Evolutionary conservation across 2,329 filamentous ascomycete species (phyloP), one percentile per base, ranked within the genome.

Genomic region (Graphilbum fragrans): DNA sequence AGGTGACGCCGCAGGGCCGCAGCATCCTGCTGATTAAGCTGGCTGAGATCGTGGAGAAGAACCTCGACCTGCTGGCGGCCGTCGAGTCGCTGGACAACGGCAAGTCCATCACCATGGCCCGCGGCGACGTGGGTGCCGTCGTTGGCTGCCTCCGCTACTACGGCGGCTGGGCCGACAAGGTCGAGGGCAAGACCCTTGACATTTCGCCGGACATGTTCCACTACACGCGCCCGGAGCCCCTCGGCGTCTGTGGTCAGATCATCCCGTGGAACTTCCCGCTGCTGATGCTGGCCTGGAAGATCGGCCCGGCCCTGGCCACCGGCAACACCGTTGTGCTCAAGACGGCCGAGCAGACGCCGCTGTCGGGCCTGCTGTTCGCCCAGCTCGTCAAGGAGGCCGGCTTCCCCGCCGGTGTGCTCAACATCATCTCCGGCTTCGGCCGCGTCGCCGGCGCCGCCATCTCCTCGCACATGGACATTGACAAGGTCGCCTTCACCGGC

Each of bases 201-300:
- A 83, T 86, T 52, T 67, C 73, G 54, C 73, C 76, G 44, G 80
- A 84, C 50, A 86, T 80, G 62, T 86, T 93, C 67, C 81, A 85
- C 67, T 93, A 92, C 68, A 87, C 84, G 49, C 69, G 74, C 55
- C 75, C 77, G 51, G 85, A 94, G 71, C 84, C 86, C 10, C 68
- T 83, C 49, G 82, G 82, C 61, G 82, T 87, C 45, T 87, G 85
- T 60, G 86, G 80, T 55, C 85, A 92, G 62, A 88, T 90, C 57
- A 90, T 92, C 54, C 85, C 85, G 47, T 88, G 84, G 84, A 90
- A 90, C 69, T 90, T 86, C 66, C 84, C 84, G 8, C 66, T 90
- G 36, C 74, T 84, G 56, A 88, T 88, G 82, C 72, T 72, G 58
- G 72, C 74, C 41, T 93, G 86, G 86, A 93, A 93, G 75, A 79